Conservation (phyloP, 768 basidiomycete species). For the Neoboletus magnificus region DNA sequence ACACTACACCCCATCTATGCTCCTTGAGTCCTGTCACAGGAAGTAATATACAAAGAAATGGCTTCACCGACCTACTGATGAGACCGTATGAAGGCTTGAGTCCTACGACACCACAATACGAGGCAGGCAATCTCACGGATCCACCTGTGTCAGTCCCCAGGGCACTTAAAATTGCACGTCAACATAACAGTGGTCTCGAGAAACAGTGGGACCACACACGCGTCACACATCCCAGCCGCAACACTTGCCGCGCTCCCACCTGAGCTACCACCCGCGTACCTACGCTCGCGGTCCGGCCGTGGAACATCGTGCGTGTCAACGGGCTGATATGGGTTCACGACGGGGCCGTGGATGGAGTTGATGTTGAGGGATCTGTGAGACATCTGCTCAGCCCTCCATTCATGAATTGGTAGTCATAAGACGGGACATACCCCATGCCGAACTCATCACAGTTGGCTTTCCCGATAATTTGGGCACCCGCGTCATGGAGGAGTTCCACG, state of each 20-base stretch:
- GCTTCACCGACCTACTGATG: slow-evolving; percentile 64
- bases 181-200: background rate
- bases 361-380: slow-evolving; percentile 66
- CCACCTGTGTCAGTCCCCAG: slow-evolving; percentile 95
- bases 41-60: background rate
- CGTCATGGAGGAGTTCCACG: slow-evolving; percentile 53
- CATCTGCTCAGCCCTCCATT: background rate
- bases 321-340: slow-evolving; percentile 66
- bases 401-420: background rate
- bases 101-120: slow-evolving; percentile 90
- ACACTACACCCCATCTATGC: slow-evolving; percentile 80
- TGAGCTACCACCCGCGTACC: slow-evolving; percentile 89
- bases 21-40: slow-evolving; percentile 4
- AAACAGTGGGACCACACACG: slow-evolving; percentile 49
- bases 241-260: slow-evolving; percentile 96
- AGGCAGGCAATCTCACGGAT: slow-evolving; percentile 87
- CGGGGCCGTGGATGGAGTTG: slow-evolving; percentile 71
- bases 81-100: slow-evolving; percentile 95
- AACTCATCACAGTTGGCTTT: slow-evolving; percentile 98
- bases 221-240: slow-evolving; percentile 76
- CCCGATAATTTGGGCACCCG: slow-evolving; percentile 72
- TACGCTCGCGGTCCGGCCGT: slow-evolving; percentile 34
- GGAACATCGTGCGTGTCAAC: slow-evolving; percentile 11
- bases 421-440: slow-evolving; percentile 82
- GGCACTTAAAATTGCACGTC: slow-evolving; percentile 50